These are phyloP conservation scores for Hypoxylon sp. DNA, from an alignment of 2,329 filamentous ascomycete genomes.

Conservation along the genomic window DNA sequence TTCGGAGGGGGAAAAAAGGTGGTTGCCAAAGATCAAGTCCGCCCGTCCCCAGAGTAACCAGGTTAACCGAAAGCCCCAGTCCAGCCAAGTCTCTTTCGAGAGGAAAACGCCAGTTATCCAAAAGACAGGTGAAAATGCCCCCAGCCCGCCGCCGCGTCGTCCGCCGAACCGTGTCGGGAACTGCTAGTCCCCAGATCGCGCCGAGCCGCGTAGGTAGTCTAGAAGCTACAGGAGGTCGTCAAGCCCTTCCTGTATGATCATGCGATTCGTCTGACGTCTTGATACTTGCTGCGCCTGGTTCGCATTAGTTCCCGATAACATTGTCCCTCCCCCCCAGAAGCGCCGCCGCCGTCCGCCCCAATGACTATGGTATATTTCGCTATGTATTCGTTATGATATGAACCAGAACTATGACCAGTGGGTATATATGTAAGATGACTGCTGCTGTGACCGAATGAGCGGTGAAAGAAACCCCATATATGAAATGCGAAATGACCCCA, in stretches of 20 bases:
- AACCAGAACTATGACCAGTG: constrained; percentile 38
- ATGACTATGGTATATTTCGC: constrained; percentile 39
- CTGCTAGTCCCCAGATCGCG: constrained; percentile 16
- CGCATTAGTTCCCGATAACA: constrained; percentile 23
- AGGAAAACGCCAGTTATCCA: constrained; percentile 40
- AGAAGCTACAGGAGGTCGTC: constrained; percentile 17
- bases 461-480: constrained; percentile 18
- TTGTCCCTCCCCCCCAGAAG: constrained; percentile 21
- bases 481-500: constrained; percentile 21
- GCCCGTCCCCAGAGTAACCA: constrained; percentile 20
- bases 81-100: constrained; percentile 28
- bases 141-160: constrained; percentile 21
- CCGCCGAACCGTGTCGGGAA: constrained; percentile 27
- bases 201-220: constrained; percentile 21
- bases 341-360: constrained; percentile 32
- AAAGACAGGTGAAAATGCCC: constrained; percentile 33
- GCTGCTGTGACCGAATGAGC: constrained; percentile 28
- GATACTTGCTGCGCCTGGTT: constrained; percentile 23
- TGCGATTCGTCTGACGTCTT: constrained; percentile 24
- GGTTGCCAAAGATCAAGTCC: constrained; percentile 29
- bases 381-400: constrained; percentile 35
- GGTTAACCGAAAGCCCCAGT: constrained; percentile 30
- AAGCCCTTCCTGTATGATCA: constrained; percentile 2
- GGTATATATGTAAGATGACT: constrained; percentile 42
- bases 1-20: constrained; percentile 19